Percentiles rank a stretch among this genome's conserved stretches.
phyloP scores from a whole-genome alignment of 305 asterid genomes.

The Fraxinus baroniana region DNA sequence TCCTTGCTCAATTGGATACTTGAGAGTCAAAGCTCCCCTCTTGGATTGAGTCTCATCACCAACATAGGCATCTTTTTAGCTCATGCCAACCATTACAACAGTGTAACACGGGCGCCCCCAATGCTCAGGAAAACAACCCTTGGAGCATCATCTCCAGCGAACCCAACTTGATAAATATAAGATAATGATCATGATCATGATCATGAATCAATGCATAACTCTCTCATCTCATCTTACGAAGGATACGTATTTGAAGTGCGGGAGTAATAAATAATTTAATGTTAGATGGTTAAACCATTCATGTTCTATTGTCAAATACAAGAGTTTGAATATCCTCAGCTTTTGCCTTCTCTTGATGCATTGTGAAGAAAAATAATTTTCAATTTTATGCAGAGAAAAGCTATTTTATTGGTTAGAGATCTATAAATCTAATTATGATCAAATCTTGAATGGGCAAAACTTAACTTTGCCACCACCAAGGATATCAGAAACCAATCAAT shows the following conservation, averaged over 20 bases:
- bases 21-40: too few relatives aligned
- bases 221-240: background rate
- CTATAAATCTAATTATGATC: too few relatives aligned
- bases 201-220: background rate
- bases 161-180: slow-evolving; percentile 38
- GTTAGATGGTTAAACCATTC: slow-evolving; percentile 43
- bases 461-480: too few relatives aligned
- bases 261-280: too few relatives aligned
- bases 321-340: slow-evolving; percentile 65
- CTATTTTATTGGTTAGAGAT: background rate
- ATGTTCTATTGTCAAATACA: slow-evolving; percentile 64
- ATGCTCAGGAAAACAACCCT: slow-evolving; percentile 18
- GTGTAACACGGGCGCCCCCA: slow-evolving; percentile 56
- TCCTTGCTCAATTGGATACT: too few relatives aligned
- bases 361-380: background rate
- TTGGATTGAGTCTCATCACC: too few relatives aligned
- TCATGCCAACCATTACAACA: slow-evolving; percentile 58
- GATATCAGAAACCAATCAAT: too few relatives aligned
- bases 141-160: slow-evolving; percentile 61
- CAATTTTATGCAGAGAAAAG: background rate
- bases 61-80: slow-evolving; percentile 44
- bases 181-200: background rate
- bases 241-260: background rate
- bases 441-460: too few relatives aligned
- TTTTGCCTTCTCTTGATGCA: slow-evolving; percentile 52